Base-by-base conservation (phyloP, 495 filamentous ascomycete genomes). In the Podospora tetraspora region DNA sequence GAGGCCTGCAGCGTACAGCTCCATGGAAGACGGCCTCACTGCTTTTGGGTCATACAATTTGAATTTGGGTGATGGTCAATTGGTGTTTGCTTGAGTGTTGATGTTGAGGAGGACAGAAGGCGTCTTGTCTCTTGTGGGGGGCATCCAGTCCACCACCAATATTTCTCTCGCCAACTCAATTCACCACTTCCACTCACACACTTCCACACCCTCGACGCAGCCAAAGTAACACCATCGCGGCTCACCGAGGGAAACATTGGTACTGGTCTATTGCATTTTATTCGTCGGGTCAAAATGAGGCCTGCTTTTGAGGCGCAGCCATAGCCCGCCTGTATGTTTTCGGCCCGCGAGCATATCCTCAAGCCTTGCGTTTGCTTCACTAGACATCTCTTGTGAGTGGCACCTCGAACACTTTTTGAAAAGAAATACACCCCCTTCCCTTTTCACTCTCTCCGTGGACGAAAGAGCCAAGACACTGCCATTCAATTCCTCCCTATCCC, bases 1-100 rank as follows among this genome's bases (percentile, higher is more conserved):
- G 74, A 81, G 80, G 57, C 84, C 84, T n/a, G 80, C 66, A 62
- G 79, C 84, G 63, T 80, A 82, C 13, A 87, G 70, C 67, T 82
- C 77, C 83, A 83, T 84, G 3, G 25, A 10, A 32, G 24, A 64
- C 30, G n/a, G 13, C 16, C 27, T 24, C 23, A 7, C 22, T 6
- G 22, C 8, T 27, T 16, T 19, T 16, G 19, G 34, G 23, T 11
- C 19, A 21, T 6, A 21, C 34, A 64, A 27, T 34, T 25, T 52
- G 32, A n/a, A 3, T 30, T 2, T 32, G 43, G 63, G n/a, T 57
- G n/a, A 29, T 10, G 25, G 1, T 27, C 64, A 10, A n/a, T 24
- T 56, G 24, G 52, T 6, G 62, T 10, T 23, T 52, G 43, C 19
- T 52, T 52, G 43, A 19, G 43, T 52, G 43, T n/a, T 52, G 43